Evolutionary conservation across 1,284 basidiomycete species (phyloP).

Genomic region (Sporisorium sorghi): DNA sequence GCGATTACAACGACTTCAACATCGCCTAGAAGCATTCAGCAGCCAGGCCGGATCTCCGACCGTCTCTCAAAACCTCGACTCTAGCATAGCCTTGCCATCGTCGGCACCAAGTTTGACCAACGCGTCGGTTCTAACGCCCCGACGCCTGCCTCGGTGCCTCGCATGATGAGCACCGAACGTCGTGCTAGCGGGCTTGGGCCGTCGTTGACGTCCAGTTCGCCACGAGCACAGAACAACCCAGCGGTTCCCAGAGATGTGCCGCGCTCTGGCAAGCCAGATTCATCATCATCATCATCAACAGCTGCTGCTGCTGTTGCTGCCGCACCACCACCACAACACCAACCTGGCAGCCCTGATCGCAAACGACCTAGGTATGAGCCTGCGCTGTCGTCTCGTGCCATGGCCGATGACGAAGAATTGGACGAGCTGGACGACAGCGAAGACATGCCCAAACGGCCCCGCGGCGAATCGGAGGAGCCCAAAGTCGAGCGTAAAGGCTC

Average conservation of each 20-base stretch:
- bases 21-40: neutral
- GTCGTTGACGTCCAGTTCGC: constrained; percentile 29
- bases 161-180: constrained; percentile 53
- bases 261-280: constrained; percentile 13
- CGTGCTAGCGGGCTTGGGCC: constrained; percentile 36
- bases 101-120: neutral
- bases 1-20: neutral
- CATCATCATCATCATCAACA: too few relatives aligned
- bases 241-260: constrained; percentile 34
- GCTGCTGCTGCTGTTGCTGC: neutral
- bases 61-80: neutral
- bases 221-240: constrained; percentile 20
- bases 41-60: neutral
- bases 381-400: constrained; percentile 9
- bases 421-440: constrained; percentile 42
- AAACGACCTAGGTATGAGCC: constrained; percentile 42
- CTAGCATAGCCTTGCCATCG: neutral
- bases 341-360: constrained; percentile 30
- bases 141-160: constrained; percentile 15
- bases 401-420: constrained; percentile 40
- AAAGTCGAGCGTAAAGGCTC: constrained; percentile 35
- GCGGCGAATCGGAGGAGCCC: constrained; percentile 25
- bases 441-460: constrained; percentile 21
- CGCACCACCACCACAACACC: constrained; percentile 9
- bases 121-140: constrained; percentile 1